Evolutionary conservation across 768 basidiomycete genomes (phyloP).

Genomic region (Roridomyces roridus): DNA sequence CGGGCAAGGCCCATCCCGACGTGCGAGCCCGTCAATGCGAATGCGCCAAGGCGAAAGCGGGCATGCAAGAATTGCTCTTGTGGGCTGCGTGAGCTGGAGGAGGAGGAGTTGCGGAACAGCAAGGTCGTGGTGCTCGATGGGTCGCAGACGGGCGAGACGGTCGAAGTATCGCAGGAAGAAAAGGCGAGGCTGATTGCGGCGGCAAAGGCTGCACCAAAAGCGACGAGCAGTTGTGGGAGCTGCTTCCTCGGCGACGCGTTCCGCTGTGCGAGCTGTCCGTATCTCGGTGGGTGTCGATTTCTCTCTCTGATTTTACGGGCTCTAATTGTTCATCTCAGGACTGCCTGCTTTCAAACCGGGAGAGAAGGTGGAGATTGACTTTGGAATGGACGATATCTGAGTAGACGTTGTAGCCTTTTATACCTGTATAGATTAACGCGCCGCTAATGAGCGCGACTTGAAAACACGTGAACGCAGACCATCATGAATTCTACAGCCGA

Average conservation of each 20-base stretch:
- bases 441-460: too few species aligned
- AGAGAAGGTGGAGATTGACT: conserved; percentile 93
- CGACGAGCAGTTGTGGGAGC: conserved; percentile 95
- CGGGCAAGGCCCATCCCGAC: conserved; percentile 77
- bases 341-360: conserved; percentile 98
- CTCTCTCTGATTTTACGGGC: neutral
- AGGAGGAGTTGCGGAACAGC: conserved; percentile 68
- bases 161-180: conserved; percentile 63
- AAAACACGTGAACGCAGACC: neutral
- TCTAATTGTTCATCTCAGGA: conserved; percentile 53
- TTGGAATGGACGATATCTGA: conserved; percentile 89
- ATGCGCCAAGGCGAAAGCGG: conserved; percentile 74
- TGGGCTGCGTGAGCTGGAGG: conserved; percentile 93
- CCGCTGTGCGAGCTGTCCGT: conserved; percentile 94
- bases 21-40: conserved; percentile 67
- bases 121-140: conserved; percentile 77
- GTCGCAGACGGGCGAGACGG: conserved; percentile 60
- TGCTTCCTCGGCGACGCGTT: conserved; percentile 99
- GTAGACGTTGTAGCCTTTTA: conserved; percentile 6
- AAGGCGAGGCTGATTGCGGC: conserved; percentile 69
- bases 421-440: neutral
- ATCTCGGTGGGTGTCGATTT: conserved; percentile 78
- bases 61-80: conserved; percentile 98
- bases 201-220: conserved; percentile 78
- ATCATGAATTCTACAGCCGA: too few species aligned